These are phyloP conservation scores for Candida golubevii DNA, from an alignment of 805 yeast genomes.

Conservation along the genomic window DNA sequence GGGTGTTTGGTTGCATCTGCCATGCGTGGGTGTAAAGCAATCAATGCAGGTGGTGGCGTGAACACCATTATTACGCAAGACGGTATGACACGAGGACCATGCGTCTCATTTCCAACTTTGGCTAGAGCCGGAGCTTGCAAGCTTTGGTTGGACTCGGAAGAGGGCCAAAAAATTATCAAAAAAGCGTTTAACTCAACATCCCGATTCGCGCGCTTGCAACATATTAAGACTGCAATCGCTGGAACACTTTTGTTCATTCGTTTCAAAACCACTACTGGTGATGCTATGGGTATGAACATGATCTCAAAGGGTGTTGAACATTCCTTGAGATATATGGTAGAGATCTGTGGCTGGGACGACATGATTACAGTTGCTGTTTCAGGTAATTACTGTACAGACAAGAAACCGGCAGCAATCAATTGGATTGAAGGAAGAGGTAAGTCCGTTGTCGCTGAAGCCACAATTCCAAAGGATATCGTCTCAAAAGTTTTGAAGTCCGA, in stretches of 20 bases:
- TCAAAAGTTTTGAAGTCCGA: constrained; percentile 81
- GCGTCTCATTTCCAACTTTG: constrained; percentile 83
- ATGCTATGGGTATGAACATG: constrained; percentile 99
- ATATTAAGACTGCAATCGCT: constrained; percentile 88
- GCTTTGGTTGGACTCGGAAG: constrained; percentile 92
- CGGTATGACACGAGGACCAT: constrained; percentile 99
- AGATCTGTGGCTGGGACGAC: constrained; percentile 88
- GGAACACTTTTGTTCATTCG: constrained; percentile 86
- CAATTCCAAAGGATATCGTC: constrained; percentile 79
- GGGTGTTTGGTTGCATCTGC: constrained; percentile 98
- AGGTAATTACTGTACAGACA: constrained; percentile 97
- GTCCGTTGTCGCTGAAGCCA: constrained; percentile 94
- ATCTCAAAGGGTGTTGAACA: constrained; percentile 96
- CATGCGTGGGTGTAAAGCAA: constrained; percentile 98
- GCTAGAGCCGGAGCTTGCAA: constrained; percentile 91
- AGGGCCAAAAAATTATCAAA: constrained; percentile 78
- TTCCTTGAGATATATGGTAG: constrained; percentile 78
- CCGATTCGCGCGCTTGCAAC: constrained; percentile 91
- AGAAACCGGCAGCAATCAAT: constrained; percentile 95
- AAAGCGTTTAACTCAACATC: constrained; percentile 95
- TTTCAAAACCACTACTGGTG: constrained; percentile 98
- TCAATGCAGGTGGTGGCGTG: constrained; percentile 96
- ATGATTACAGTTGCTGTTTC: constrained; percentile 91
- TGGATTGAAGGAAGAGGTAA: constrained; percentile 99
- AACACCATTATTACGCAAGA: constrained; percentile 87